Evolutionary conservation across 257 asterid genomes (phyloP), one percentile per base, ranked within the genome.

Genomic region (Petunia secreta): DNA sequence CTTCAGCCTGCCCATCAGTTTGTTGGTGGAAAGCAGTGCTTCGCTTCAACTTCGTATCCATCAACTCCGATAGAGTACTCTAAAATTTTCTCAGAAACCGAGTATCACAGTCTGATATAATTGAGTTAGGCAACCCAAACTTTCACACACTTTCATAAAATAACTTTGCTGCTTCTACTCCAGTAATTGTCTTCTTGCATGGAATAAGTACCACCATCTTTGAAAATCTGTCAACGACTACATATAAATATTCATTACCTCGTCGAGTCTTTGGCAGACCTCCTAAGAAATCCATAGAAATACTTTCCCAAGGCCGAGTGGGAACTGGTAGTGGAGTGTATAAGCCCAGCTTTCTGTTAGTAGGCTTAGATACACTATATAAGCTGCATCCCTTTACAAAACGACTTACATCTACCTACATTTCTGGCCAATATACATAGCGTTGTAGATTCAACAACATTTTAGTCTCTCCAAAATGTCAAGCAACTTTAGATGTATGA

Each of bases 381-480:
- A 5, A 14, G 8, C 9, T 9, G 10, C 78, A 79, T 2, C 25
- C 8, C 6, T 38, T n/a, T 3, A 79, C 77, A 9, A 79, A 1
- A 4, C 15, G 13, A 2, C 8, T 14, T 8, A 66, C 66, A n/a
- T 79, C 78, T 41, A 16, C 16, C 8, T 9, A 3, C 37, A 65
- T 7, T 1, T 6, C 54, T 46, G 58, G 68, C 82, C 76, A 79
- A 40, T 6, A 37, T 1, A 14, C 53, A 0, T 36, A 0, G 1
- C n/a, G 48, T 7, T 3, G 1, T 11, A 80, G 46, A 37, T 25
- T 67, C 4, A 0, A 44, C 60, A 1, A 13, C n/a, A 10, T 78
- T 80, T 37, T 55, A 39, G 34, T 69, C 59, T n/a, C 71, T 1
- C 79, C 79, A 39, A 80, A 41, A 39, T 80, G 83, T 7, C 69